These are phyloP conservation scores for Dendrobium nobile DNA, from an alignment of 106 monocot genomes.

Conservation along the genomic window DNA sequence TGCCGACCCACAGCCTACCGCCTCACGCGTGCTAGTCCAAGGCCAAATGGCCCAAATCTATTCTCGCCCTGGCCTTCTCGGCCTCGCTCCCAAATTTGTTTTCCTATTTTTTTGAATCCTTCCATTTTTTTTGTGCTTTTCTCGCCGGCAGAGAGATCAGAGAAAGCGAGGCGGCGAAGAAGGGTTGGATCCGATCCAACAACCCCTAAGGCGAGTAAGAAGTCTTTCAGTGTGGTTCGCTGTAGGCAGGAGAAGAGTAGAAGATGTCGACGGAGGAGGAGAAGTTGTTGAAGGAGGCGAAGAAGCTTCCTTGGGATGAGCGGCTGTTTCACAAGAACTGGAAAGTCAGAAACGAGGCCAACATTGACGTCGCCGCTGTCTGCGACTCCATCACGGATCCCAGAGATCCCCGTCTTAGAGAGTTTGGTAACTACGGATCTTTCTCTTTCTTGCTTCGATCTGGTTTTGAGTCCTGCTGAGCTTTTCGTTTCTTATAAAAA, in stretches of 20 bases:
- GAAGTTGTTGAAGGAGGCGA: slow-evolving; percentile 97
- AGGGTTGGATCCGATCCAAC: neutral
- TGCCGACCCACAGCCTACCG: slow-evolving; percentile 44
- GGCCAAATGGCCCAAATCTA: slow-evolving; percentile 13
- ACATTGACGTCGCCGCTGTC: slow-evolving; percentile 87
- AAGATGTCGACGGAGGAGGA: slow-evolving; percentile 97
- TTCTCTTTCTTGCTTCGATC: neutral
- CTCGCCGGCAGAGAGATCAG: slow-evolving; percentile 17
- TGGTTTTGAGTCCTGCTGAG: neutral
- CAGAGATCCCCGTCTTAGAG: slow-evolving; percentile 83
- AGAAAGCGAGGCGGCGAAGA: slow-evolving; percentile 1
- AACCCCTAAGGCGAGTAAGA: neutral
- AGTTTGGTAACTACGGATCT: slow-evolving; percentile 53
- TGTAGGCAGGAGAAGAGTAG: neutral
- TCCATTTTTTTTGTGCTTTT: too few relatives aligned
- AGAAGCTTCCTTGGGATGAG: slow-evolving; percentile 99
- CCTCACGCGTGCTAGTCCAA: slow-evolving; percentile 26
- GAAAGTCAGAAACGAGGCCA: slow-evolving; percentile 98
- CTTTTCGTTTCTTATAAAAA: neutral
- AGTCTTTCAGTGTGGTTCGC: neutral
- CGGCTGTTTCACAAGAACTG: slow-evolving; percentile 94
- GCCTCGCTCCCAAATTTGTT: neutral
- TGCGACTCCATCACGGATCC: slow-evolving; percentile 95
- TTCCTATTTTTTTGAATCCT: neutral
- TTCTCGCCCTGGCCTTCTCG: neutral